Base-by-base conservation (phyloP, 805 yeast species). In the Metschnikowia aberdeeniae region DNA sequence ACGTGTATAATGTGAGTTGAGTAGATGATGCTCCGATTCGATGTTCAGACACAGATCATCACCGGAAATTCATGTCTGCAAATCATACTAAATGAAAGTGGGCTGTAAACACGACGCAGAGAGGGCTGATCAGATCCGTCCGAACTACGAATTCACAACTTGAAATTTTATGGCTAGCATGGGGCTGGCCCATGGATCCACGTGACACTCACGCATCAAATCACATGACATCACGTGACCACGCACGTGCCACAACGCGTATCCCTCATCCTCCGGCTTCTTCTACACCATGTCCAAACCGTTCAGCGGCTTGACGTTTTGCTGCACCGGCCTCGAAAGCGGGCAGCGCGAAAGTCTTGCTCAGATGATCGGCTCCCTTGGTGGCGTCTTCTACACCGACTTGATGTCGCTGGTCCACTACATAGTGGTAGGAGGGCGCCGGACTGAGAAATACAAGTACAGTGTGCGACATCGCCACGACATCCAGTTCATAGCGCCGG, bases 331-430 rank as follows among this genome's bases (percentile, higher is more conserved):
- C 4, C 61, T 81, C 27, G 62, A 66, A 3, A 57, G 70, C 8
- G 58, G 63, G 3, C 57, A 63, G 29, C 69, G 79, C 50, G 67
- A 70, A 20, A 72, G 67, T 12, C 55, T 82, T 24, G 68, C 74
- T 2, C 58, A 63, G 8, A 74, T 73, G 56, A 72, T 84, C 45
- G 59, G 64, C 24, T 65, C 72, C 7, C 68, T 84, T 60, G 92
- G 90, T 6, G 90, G 89, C 1, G 57, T 54, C 8, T 77, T 73
- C 52, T 70, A 74, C 46, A 71, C 72, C 34, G 83, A 83, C 55
- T 62, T 84, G 52, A 79, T 82, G 68, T 76, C 80, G 39, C 82
- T 80, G 57, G 82, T 79, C 2, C 72, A 76, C 43, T 76, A 77
- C 34, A 61, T 85, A 22, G 69, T 85, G 5, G 82, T 83, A 27